These are phyloP conservation scores for Hamiltosporidium tvaerminnensis DNA, from an alignment of 371 early-diverging fungal genomes.

Conservation along the genomic window DNA sequence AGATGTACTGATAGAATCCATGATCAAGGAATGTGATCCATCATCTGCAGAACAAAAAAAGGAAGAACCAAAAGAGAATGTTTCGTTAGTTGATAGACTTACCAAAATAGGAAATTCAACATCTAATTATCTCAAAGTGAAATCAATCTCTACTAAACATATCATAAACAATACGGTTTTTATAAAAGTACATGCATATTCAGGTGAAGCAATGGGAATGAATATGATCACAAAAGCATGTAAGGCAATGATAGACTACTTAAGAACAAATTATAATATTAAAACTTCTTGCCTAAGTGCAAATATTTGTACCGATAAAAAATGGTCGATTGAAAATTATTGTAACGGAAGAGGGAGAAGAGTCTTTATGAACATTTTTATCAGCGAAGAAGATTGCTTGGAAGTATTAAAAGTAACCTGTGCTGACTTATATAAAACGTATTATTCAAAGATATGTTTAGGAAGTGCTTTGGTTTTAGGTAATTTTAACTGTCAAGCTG, in stretches of 20 bases:
- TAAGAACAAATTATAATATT: conserved; percentile 4
- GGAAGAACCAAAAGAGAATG: too few relatives aligned
- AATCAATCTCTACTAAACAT: conserved; percentile 14
- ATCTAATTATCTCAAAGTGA: conserved; percentile 20
- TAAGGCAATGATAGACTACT: conserved; percentile 52
- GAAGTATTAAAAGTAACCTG: conserved; percentile 14
- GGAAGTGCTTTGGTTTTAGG: conserved; percentile 85
- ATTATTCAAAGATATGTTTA: conserved; percentile 23
- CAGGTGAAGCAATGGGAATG: conserved; percentile 97
- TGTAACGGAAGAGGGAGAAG: conserved; percentile 70
- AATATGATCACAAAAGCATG: conserved; percentile 92
- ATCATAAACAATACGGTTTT: conserved; percentile 11
- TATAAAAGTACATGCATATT: conserved; percentile 57
- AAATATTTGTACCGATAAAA: conserved; percentile 89
- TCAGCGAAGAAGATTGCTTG: conserved; percentile 9
- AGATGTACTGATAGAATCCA: too few relatives aligned
- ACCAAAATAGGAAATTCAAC: conserved; percentile 11
- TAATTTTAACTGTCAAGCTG: conserved; percentile 83
- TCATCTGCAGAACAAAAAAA: too few relatives aligned
- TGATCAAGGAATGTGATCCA: too few relatives aligned
- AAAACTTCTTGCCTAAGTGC: conserved; percentile 61
- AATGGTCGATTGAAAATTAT: conserved; percentile 85
- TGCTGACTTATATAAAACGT: conserved; percentile 12
- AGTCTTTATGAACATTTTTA: conserved; percentile 15
- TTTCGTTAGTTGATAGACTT: background rate